Base-by-base conservation (phyloP, 306 rosid genomes). In the Cicer pinnatifidum region DNA sequence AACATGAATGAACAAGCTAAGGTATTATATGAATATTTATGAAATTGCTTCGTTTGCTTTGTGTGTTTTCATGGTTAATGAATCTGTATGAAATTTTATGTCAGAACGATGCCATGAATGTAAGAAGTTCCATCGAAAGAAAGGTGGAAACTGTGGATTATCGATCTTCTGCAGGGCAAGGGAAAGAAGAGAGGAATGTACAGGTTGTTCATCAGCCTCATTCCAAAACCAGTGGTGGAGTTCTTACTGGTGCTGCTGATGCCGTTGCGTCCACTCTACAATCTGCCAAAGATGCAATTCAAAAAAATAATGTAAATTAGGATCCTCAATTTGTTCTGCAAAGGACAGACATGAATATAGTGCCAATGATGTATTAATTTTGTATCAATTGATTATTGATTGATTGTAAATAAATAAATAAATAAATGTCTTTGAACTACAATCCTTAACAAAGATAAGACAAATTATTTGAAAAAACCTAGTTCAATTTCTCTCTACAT, bases 271-370 rank as follows among this genome's bases (percentile, higher is more conserved):
- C 83, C 67, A 73, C 96, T 51, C 75, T 90, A 50, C 76, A 88
- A 52, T 85, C 96, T 0, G 87, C 89, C 59, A 85, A 81, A 82
- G 92, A 88, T 17, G 88, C 91, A 60, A 17, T 41, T 78, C 89
- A 2, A 60, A 78, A 80, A 75, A 79, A 17, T 86, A 72, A 23
- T 33, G 69, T 40, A 41, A 40, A 57, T 45, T 46, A 59, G 6
- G 23, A 16, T 64, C 20, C 12, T 33, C 17, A 38, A 2, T 51
- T 63, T 67, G 9, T 69, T 53, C 20, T 64, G 45, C 37, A 48
- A 64, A 52, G 43, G 12, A 51, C 17, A 77, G 66, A 66, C 40
- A 67, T 51, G 68, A 47, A 77, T 33, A 39, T 40, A 62, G 33
- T 73, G 54, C 20, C 78, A 40, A 46, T 46, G 43, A 72, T 76